phyloP scores from a whole-genome alignment of 495 filamentous ascomycete genomes.

The Penicillium diatomitis region DNA sequence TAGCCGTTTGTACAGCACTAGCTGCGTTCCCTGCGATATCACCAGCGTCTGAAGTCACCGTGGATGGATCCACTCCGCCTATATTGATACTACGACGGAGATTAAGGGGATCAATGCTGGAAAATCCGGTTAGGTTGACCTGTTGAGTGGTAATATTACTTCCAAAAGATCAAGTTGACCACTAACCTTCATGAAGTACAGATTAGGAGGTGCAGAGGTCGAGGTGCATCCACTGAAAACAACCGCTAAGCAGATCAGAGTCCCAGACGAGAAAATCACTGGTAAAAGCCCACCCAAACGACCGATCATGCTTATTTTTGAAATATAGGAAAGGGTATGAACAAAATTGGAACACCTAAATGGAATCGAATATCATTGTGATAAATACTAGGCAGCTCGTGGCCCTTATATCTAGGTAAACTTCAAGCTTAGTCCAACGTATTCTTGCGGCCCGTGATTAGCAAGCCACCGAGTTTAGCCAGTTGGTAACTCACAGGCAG shows the following conservation, averaged over 20 bases:
- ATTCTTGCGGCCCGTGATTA: too few relatives aligned
- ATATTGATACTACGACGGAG: not conserved
- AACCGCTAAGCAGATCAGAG: not conserved
- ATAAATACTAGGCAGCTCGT: not conserved
- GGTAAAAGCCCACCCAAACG: not conserved
- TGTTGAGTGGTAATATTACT: not conserved
- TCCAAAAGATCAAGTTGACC: not conserved
- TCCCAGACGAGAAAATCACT: not conserved
- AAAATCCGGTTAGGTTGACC: not conserved
- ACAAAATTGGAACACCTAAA: not conserved
- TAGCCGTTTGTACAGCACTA: not conserved
- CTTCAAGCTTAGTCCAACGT: too few relatives aligned
- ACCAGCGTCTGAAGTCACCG: not conserved
- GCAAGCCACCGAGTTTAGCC: too few relatives aligned
- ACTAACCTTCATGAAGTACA: not conserved
- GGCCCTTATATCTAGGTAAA: not conserved
- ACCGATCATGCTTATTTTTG: not conserved
- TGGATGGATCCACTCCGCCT: not conserved
- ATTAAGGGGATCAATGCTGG: not conserved
- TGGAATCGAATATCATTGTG: not conserved
- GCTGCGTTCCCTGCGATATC: not conserved
- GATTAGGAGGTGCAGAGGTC: not conserved
- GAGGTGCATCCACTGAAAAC: not conserved
- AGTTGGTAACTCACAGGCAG: too few relatives aligned
- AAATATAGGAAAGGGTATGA: not conserved